These are phyloP conservation scores for Dictyostelium citrinum DNA, from an alignment of 78 protist genomes.

Conservation along the genomic window DNA sequence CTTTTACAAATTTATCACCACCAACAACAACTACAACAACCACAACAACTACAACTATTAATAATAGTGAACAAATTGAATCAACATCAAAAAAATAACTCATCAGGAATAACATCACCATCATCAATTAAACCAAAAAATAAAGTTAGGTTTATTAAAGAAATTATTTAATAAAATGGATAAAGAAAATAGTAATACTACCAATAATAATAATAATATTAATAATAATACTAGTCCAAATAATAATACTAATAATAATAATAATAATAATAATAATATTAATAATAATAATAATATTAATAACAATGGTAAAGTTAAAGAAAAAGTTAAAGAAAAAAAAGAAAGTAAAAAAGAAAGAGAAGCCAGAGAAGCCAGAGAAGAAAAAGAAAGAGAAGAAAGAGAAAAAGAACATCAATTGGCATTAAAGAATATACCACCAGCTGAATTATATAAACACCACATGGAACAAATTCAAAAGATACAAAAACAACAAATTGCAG, in stretches of 20 bases:
- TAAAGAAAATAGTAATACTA: neutral
- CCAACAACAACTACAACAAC: neutral
- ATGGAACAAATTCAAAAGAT: constrained; percentile 1
- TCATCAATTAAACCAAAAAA: neutral
- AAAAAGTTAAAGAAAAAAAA: neutral
- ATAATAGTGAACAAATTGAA: neutral
- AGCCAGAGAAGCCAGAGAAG: neutral
- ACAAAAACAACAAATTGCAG: neutral
- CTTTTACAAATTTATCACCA: neutral
- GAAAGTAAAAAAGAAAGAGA: constrained; percentile 10
- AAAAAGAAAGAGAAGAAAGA: neutral
- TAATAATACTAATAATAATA: neutral
- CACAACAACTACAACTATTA: neutral
- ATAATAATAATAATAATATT: too few species aligned
- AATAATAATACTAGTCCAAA: too few species aligned
- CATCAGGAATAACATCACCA: neutral
- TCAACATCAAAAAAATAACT: neutral
- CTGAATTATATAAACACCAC: neutral
- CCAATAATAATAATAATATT: neutral
- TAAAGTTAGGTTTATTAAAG: neutral
- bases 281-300: neutral
- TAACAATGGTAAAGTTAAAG: neutral
- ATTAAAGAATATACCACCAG: constrained; percentile 2
- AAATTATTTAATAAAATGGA: neutral
- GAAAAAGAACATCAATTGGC: neutral